Evolutionary conservation across 2,329 filamentous ascomycete species (phyloP), one percentile per base, ranked within the genome.

Genomic region (Fusarium foetens): DNA sequence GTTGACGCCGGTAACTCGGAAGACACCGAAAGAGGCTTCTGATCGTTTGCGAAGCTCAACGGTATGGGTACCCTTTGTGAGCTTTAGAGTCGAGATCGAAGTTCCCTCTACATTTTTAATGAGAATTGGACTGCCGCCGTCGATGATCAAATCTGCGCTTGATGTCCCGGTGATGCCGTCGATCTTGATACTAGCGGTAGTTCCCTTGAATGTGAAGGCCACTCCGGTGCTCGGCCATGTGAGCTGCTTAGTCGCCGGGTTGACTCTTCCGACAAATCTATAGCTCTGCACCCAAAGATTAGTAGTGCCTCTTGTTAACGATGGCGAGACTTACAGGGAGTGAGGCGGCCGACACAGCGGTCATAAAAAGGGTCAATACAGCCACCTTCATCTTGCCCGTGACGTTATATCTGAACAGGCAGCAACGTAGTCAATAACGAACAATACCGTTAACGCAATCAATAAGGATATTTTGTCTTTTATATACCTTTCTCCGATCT

Each of bases 181-280:
- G 14, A 72, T 73, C 16, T 77, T 67, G 52, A 85, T 81, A 39
- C 74, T 79, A 16, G 82, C 83, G 2, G 79, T 78, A 8, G 81
- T 81, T 46, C 83, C 83, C 16, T 74, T 80, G 67, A 85, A 84
- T 3, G 76, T 78, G 62, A 85, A 84, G 0, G 80, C 76, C 5
- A 85, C 75, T 21, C 83, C 83, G 2, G 83, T 83, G 45, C 81
- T 81, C 0, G 83, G 81, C 83, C 83, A 85, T n/a, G 81, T 84
- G 25, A 85, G 76, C 71, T 84, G 80, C 49, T 79, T 80, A 11
- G 82, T 84, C 23, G 77, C 75, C 1, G 83, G 83, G 51, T 84
- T 83, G 29, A 84, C 83, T 45, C 83, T 77, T n/a, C 82, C 82
- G 17, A 84, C 70, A 63, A 79, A 80, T 12, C 68, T 41, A 29